phyloP scores from a whole-genome alignment of 1,284 basidiomycete species.

The Malassezia vespertilionis region DNA sequence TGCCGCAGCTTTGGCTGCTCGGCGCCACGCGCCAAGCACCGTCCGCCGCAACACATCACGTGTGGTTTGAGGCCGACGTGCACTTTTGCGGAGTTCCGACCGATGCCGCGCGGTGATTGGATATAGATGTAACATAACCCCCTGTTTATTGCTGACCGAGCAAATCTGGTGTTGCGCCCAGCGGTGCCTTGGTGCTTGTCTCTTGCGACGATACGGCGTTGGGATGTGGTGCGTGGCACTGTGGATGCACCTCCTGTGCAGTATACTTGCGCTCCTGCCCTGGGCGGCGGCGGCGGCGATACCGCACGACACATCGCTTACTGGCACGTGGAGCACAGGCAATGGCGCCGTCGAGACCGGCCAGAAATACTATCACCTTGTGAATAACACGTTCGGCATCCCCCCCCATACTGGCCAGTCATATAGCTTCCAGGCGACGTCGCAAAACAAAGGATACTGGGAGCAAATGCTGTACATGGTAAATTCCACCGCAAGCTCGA shows the following conservation, averaged over 20 bases:
- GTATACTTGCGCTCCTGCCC: neutral
- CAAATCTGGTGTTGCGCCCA: no score
- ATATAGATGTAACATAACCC: neutral
- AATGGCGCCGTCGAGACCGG: slow-evolving; percentile 35
- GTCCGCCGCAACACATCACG: slow-evolving; percentile 11
- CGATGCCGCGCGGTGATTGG: neutral
- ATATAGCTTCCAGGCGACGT: slow-evolving; percentile 38
- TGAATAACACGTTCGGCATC: slow-evolving; percentile 36
- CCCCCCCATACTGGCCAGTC: slow-evolving; percentile 34
- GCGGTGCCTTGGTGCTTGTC: no score
- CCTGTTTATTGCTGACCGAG: neutral
- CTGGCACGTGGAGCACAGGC: slow-evolving; percentile 42
- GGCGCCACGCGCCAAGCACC: neutral
- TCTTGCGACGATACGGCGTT: no score
- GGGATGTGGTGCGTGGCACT: no score
- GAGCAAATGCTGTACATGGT: slow-evolving; percentile 42
- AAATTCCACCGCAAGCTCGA: slow-evolving; percentile 12
- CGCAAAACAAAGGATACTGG: slow-evolving; percentile 29
- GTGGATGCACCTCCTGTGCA: no score
- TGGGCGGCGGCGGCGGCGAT: slow-evolving; percentile 22
- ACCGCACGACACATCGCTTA: slow-evolving; percentile 22
- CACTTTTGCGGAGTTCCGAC: slow-evolving; percentile 1
- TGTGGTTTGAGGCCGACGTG: slow-evolving; percentile 25
- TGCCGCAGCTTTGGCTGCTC: neutral
- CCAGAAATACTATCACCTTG: slow-evolving; percentile 39